A percentile compares a stretch with the other conserved stretches of the same genome.
These are phyloP conservation scores for Geotrichum restrictum DNA, from an alignment of 1,139 yeast genomes.

Conservation along the genomic window DNA sequence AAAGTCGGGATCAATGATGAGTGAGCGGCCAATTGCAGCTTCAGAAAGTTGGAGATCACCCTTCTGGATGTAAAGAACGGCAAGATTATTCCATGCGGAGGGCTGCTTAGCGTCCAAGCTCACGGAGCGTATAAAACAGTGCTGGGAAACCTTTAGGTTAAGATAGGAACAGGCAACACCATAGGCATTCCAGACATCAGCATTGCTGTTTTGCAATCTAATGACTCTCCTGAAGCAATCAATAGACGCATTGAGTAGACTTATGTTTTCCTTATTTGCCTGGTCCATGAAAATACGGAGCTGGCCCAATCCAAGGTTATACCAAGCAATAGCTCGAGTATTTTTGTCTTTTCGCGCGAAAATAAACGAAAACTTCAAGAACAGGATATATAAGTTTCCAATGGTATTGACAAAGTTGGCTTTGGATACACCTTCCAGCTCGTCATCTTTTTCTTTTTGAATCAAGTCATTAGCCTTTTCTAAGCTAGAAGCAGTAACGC, in stretches of 20 bases:
- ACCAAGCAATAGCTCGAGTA: slow-evolving; percentile 52
- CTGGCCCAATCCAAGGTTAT: slow-evolving; percentile 68
- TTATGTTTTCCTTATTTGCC: slow-evolving; percentile 27
- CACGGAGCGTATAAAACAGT: slow-evolving; percentile 81
- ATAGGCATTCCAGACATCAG: slow-evolving; percentile 75
- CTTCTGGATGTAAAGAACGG: slow-evolving; percentile 64
- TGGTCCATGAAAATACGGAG: slow-evolving; percentile 47
- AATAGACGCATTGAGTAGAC: slow-evolving; percentile 50
- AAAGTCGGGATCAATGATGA: slow-evolving; percentile 74
- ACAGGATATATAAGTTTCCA: slow-evolving; percentile 22
- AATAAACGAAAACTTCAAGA: slow-evolving; percentile 33
- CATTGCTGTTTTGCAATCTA: slow-evolving; percentile 62
- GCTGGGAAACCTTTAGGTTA: slow-evolving; percentile 78
- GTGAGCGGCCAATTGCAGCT: slow-evolving; percentile 69
- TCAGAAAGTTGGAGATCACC: slow-evolving; percentile 71
- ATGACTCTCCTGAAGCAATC: slow-evolving; percentile 61
- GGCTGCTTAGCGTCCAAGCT: slow-evolving; percentile 67
- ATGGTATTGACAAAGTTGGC: no score
- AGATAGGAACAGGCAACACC: slow-evolving; percentile 64
- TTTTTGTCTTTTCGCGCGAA: slow-evolving; percentile 34
- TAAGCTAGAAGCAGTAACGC: slow-evolving; percentile 20
- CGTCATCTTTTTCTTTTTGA: slow-evolving; percentile 25
- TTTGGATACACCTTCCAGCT: slow-evolving; percentile 22
- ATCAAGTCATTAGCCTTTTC: slow-evolving; percentile 14
- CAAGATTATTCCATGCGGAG: slow-evolving; percentile 75